Evolutionary conservation across 768 basidiomycete species (phyloP).

Genomic region (Suillus fuscotomentosus): DNA sequence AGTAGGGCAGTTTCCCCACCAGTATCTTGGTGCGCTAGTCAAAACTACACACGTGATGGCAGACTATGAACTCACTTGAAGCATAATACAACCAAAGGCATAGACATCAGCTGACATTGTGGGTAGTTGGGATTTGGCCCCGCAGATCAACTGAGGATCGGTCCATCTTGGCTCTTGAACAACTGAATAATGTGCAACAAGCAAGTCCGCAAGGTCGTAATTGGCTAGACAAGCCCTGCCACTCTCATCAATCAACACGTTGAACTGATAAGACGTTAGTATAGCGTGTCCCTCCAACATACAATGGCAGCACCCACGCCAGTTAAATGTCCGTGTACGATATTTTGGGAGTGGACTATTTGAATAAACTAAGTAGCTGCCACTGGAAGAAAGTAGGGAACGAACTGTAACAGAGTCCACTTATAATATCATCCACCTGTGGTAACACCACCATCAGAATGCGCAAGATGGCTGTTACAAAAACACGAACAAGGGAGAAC

Average conservation of each 20-base stretch:
- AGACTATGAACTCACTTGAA: constrained; percentile 3
- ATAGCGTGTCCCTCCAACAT: not conserved
- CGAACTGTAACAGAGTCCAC: constrained; percentile 39
- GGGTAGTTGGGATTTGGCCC: not conserved
- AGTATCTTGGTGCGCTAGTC: constrained; percentile 1
- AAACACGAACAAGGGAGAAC: constrained; percentile 31
- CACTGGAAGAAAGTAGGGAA: not conserved
- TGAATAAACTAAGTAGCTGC: not conserved
- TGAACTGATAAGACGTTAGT: constrained; percentile 4
- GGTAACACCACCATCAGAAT: not conserved
- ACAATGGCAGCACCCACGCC: not conserved
- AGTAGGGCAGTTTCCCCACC: constrained; percentile 4
- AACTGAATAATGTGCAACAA: not conserved
- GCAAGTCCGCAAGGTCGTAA: constrained; percentile 1
- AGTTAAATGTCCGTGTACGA: constrained; percentile 10
- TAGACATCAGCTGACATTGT: constrained; percentile 1
- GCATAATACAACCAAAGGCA: constrained; percentile 6
- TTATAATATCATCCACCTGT: constrained; percentile 39
- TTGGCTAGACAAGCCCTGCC: not conserved
- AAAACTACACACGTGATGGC: not conserved
- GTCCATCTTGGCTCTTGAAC: constrained; percentile 4
- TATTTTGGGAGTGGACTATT: constrained; percentile 4
- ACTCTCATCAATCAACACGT: constrained; percentile 5
- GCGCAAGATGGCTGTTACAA: not conserved
- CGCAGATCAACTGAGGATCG: constrained; percentile 6